Evolutionary conservation across 2,329 filamentous ascomycete species (phyloP), one percentile per base, ranked within the genome.

Genomic region (Fusarium xyrophilum): DNA sequence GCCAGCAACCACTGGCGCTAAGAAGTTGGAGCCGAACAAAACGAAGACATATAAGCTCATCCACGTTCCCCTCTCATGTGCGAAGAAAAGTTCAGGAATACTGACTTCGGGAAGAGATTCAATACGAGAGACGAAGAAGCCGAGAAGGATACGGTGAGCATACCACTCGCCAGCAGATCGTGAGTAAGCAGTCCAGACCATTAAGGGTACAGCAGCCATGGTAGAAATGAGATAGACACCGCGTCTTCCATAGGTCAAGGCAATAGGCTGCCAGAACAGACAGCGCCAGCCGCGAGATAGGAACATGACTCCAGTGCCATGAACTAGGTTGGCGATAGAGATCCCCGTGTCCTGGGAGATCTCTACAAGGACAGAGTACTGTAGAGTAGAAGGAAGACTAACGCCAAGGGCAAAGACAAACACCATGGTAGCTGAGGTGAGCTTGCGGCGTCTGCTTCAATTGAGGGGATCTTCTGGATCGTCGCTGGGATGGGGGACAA

Each of bases 401-500:
- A 46, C 56, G 17, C 38, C 52, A 19, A 59, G 56, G 2, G 38
- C 36, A 11, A 44, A 56, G 5, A 21, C 50, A 0, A 56, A 44
- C 6, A 43, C 39, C 25, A 56, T 43, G 11, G 50, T 27, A 1
- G 39, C 27, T 0, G 52, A 35, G 6, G 30, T n/a, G 4, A 56
- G 25, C 14, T 59, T 59, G 27, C 56, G 51, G 0, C 32, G 32
- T 12, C 32, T 36, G 10, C 23, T 44, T 51, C 56, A 59, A 13
- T 56, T 56, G 25, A 59, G 39, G 17, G 56, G 56, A n/a, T 59
- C 56, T 1, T 59, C 56, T 1, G 56, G 56, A n/a, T 59, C 56
- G 12, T 15, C 27, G 14, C 39, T 56, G 5, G 56, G 56, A 17
- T 21, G 52, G 3, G 56, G 56, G 7, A 56, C 51, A 15, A 59